Evolutionary conservation across 495 filamentous ascomycete genomes (phyloP), one percentile per base, ranked within the genome.

Genomic region (Neurospora sublineolata): DNA sequence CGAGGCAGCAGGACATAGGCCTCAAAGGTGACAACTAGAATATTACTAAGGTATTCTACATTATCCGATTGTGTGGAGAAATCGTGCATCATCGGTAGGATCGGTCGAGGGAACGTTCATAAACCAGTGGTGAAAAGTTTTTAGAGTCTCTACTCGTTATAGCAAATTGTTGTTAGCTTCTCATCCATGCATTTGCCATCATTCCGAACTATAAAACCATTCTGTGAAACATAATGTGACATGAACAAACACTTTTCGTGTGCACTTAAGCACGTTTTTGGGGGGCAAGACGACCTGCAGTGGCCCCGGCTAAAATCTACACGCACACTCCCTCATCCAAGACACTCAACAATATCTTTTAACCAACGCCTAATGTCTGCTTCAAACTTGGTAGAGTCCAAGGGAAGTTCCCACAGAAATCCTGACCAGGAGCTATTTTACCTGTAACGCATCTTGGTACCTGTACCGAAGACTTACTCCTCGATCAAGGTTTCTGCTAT

Each of bases 341-440:
- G 18, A 52, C 44, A 52, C 44, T 52, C 20, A 11, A 27, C 23
- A 0, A 52, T 52, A 52, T 52, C 44, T 27, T 27, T 27, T 2
- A 0, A 27, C 9, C 0, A 27, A 52, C 4, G 20, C 44, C 11
- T 27, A 14, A 14, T 52, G 44, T 6, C 44, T 27, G 0, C 20
- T 14, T 52, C 20, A 1, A 23, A 52, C 10, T 9, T 4, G 10
- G 1, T 52, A 12, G 1, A 14, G 44, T 52, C 44, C 0, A 27
- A 6, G 20, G 1, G 0, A 6, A 0, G 0, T 14, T 52, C 20
- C 0, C 10, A 1, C 0, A 14, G 0, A 3, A 5, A 3, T 23
- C 11, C 1, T 1, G 44, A 12, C 1, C 27, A 0, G 4, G 44
- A 1, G 20, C 4, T 52, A 7, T 12, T 2, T 27, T 11, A 5